These are phyloP conservation scores for Apiospora pterosperma DNA, from an alignment of 2,329 filamentous ascomycete species.

Conservation along the genomic window DNA sequence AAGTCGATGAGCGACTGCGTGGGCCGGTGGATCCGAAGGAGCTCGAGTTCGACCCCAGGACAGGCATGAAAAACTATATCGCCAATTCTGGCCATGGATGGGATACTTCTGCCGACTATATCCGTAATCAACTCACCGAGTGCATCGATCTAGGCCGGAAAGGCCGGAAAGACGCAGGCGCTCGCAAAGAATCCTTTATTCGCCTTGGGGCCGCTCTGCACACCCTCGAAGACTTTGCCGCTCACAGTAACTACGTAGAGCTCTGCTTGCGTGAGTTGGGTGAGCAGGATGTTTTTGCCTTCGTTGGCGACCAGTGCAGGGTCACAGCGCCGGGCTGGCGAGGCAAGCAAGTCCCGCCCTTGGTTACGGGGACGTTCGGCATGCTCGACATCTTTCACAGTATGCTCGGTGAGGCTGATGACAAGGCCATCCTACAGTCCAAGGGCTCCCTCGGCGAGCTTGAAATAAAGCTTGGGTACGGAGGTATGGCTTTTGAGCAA, in stretches of 20 bases:
- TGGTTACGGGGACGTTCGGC: slow-evolving; percentile 53
- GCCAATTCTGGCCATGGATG: slow-evolving; percentile 23
- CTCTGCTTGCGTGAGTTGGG: slow-evolving; percentile 49
- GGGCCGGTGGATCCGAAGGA: slow-evolving; percentile 25
- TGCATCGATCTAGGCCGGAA: slow-evolving; percentile 23
- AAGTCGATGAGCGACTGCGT: slow-evolving; percentile 24
- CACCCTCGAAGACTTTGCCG: slow-evolving; percentile 51
- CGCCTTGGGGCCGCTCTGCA: slow-evolving; percentile 48
- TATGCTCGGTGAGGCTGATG: slow-evolving; percentile 26
- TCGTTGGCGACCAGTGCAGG: slow-evolving; percentile 40
- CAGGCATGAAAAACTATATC: slow-evolving; percentile 31
- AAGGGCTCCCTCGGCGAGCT: slow-evolving; percentile 25
- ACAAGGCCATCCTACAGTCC: slow-evolving; percentile 26
- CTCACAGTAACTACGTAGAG: slow-evolving; percentile 53
- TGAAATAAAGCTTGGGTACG: slow-evolving; percentile 23
- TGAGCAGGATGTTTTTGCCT: slow-evolving; percentile 47
- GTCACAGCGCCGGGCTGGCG: slow-evolving; percentile 31
- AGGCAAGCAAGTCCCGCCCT: slow-evolving; percentile 42
- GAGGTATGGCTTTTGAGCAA: slow-evolving; percentile 25
- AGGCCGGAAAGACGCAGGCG: slow-evolving; percentile 14
- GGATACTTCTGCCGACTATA: slow-evolving; percentile 26
- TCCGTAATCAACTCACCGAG: slow-evolving; percentile 20
- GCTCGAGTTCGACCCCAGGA: slow-evolving; percentile 25
- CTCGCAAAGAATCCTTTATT: slow-evolving; percentile 21
- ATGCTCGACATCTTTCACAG: slow-evolving; percentile 31